Base-by-base conservation (phyloP, 192 early-diverging fungal species). In the Thamnidium elegans region DNA sequence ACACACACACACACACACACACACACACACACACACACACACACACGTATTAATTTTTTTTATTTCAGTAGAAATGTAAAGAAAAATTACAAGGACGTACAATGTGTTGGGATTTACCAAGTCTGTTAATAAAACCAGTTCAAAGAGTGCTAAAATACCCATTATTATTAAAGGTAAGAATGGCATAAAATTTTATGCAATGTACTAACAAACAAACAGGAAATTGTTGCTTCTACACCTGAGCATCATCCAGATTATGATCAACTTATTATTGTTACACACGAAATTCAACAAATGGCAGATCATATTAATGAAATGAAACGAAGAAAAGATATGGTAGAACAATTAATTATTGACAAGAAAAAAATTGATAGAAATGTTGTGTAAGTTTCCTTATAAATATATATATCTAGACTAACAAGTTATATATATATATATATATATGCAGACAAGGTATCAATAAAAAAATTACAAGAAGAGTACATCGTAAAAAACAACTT, bases 111-210 rank as follows among this genome's bases (percentile, higher is more conserved):
- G 96, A 98, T 75, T 78, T 98, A 63, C 81, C 89, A 0, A 89
- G 87, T 64, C 75, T 98, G 68, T 77, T 98, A 6, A 94, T 98
- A 74, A 98, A 98, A 68, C 96, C 96, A 13, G 94, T 98, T 7
- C 96, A 98, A 74, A 84, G 96, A 34, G 91, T 98, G n/a, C 78
- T 98, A n/a, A 95, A 95, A 74, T 96, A 96, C 70, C 96, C 96
- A 1, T 77, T 98, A 3, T 75, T 98, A 55, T 76, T 98, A 36
- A 86, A 88, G 61, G 85, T 86, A 80, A 56, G 58, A 39, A 44
- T 3, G 44, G 20, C 3, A 10, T 9, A 6, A 19, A 15, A 51
- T 7, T 23, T 11, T 7, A 54, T 53, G 46, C 51, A 51, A 11
- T 45, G 65, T 45, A 14, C 34, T 67, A 19, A 55, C 50, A 48